Percentiles rank a stretch among this genome's conserved stretches.
phyloP scores from a whole-genome alignment of 1,139 yeast genomes.

The Blastobotrys petasosporus region DNA sequence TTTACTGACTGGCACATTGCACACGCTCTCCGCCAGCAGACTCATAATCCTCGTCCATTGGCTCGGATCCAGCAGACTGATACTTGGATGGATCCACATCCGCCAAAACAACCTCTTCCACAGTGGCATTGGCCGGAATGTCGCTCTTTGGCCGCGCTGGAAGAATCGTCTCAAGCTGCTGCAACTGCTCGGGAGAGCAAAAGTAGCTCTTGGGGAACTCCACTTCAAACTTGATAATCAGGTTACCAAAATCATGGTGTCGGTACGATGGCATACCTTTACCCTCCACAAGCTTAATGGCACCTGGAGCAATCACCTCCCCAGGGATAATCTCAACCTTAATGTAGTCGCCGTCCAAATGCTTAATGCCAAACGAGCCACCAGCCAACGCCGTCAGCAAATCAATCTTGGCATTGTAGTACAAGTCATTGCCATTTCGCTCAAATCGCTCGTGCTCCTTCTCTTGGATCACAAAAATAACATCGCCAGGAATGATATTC shows the following conservation, averaged over 20 bases:
- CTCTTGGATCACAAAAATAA: conserved; percentile 83
- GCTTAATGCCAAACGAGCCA: conserved; percentile 82
- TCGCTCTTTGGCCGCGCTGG: conserved; percentile 35
- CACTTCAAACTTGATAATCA: conserved; percentile 46
- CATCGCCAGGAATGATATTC: conserved; percentile 93
- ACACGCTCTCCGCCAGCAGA: conserved; percentile 56
- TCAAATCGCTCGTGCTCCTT: conserved; percentile 74
- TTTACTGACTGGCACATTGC: conserved; percentile 68
- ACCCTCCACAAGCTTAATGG: conserved; percentile 73
- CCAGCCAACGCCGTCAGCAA: conserved; percentile 94
- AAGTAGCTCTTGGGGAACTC: conserved; percentile 43
- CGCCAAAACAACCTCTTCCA: conserved; percentile 76
- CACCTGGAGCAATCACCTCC: conserved; percentile 85
- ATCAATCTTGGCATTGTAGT: conserved; percentile 82
- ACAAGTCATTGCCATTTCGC: conserved; percentile 87
- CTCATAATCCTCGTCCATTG: conserved; percentile 50
- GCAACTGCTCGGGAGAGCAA: conserved; percentile 36
- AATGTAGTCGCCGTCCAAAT: conserved; percentile 72
- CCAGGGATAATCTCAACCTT: conserved; percentile 83
- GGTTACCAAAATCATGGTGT: conserved; percentile 43
- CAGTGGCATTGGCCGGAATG: conserved; percentile 38
- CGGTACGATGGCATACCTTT: conserved; percentile 90
- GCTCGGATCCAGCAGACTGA: conserved; percentile 32
- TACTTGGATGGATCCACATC: conserved; percentile 56
- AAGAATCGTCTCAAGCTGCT: conserved; percentile 37